Evolutionary conservation across 2,329 filamentous ascomycete genomes (phyloP).

Genomic region (Aspergillus arachidicola): DNA sequence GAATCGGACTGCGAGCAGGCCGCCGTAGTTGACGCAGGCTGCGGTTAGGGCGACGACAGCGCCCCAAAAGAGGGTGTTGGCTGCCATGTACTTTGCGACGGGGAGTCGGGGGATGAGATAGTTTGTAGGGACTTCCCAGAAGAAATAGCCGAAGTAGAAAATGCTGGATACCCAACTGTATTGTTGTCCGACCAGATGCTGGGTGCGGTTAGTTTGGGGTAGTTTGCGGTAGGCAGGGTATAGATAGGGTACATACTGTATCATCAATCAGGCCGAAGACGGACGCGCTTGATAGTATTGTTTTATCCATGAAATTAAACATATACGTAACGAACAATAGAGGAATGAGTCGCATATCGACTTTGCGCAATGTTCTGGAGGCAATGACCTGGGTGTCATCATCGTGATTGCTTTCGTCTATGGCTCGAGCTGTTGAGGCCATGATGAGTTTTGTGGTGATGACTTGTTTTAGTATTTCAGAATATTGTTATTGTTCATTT

Average conservation of each 20-base stretch:
- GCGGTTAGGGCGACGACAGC: conserved; percentile 52
- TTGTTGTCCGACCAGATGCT: conserved; percentile 51
- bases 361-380: conserved; percentile 53
- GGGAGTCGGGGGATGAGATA: conserved; percentile 51
- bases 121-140: conserved; percentile 40
- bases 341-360: conserved; percentile 59
- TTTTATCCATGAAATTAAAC: conserved; percentile 66
- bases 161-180: conserved; percentile 57
- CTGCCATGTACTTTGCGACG: conserved; percentile 52
- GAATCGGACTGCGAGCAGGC: conserved; percentile 56
- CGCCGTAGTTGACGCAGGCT: conserved; percentile 51
- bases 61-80: conserved; percentile 53
- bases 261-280: conserved; percentile 60
- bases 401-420: background rate
- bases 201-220: conserved; percentile 15
- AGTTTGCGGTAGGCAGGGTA: too few relatives aligned
- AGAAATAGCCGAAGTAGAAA: conserved; percentile 56
- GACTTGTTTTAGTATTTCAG: too few relatives aligned
- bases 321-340: conserved; percentile 61
- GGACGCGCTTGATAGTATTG: conserved; percentile 57
- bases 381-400: conserved; percentile 11
- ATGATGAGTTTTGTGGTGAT: background rate
- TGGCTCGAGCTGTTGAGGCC: background rate
- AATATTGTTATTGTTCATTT: background rate
- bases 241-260: conserved; percentile 21